Evolutionary conservation across 192 early-diverging fungal species (phyloP).

Genomic region (Radiomyces spectabilis): DNA sequence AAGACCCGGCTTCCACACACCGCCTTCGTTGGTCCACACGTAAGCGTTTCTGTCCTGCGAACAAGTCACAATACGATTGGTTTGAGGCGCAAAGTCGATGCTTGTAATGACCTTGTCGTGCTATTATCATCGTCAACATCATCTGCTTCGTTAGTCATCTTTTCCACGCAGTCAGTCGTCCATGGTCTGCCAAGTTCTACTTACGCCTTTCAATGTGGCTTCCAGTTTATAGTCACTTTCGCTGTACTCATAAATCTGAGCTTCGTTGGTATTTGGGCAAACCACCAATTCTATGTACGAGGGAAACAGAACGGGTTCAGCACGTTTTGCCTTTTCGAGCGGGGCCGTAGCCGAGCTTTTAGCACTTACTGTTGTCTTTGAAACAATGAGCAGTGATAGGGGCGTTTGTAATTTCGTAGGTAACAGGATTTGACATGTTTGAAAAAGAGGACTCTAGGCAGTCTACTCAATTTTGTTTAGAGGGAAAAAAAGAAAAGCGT

Average conservation of each 20-base stretch:
- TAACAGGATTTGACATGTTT: slow-evolving; percentile 41
- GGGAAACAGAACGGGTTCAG: neutral
- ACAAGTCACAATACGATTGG: slow-evolving; percentile 94
- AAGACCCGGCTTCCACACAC: slow-evolving; percentile 81
- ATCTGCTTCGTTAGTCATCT: neutral
- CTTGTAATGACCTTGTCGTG: slow-evolving; percentile 94
- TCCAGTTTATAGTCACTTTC: slow-evolving; percentile 52
- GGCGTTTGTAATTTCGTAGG: slow-evolving; percentile 55
- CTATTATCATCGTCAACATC: slow-evolving; percentile 34
- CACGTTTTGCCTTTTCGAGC: no score
- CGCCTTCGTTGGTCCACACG: slow-evolving; percentile 81
- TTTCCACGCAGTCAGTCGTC: neutral
- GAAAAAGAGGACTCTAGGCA: slow-evolving; percentile 47
- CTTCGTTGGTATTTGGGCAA: slow-evolving; percentile 84
- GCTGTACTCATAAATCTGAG: slow-evolving; percentile 76
- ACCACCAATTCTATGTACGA: slow-evolving; percentile 73
- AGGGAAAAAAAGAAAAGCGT: neutral
- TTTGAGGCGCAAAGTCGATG: slow-evolving; percentile 92
- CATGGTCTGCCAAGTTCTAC: no score
- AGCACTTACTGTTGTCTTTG: slow-evolving; percentile 67
- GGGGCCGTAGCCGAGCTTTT: neutral
- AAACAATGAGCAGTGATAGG: slow-evolving; percentile 93
- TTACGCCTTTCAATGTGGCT: slow-evolving; percentile 68
- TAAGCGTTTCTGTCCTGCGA: slow-evolving; percentile 99
- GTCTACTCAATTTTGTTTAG: slow-evolving; percentile 31